Evolutionary conservation across 441 rosid species (phyloP).

Genomic region (Raphanus hybrid): DNA sequence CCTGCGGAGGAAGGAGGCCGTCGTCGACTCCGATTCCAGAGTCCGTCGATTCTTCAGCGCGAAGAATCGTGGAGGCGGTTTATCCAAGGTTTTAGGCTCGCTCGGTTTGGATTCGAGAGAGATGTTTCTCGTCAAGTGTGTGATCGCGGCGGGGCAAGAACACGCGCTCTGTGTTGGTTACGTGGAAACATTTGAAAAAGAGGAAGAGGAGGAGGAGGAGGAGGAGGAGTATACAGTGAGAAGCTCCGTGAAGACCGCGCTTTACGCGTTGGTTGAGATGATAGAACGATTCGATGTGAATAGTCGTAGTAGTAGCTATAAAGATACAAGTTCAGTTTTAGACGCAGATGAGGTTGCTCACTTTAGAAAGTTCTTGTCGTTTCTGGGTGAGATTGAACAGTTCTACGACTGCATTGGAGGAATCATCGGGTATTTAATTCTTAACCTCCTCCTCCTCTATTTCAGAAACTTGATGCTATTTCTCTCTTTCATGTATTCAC

Average conservation of each 20-base stretch:
- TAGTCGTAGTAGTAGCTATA: slow-evolving; percentile 33
- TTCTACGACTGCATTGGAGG: slow-evolving; percentile 96
- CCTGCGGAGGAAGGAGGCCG: slow-evolving; percentile 44
- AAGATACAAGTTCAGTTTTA: slow-evolving; percentile 39
- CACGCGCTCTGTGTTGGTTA: slow-evolving; percentile 60
- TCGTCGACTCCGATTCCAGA: slow-evolving; percentile 56
- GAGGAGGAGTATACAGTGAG: slow-evolving; percentile 50
- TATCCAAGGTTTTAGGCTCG: slow-evolving; percentile 46
- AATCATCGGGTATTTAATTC: slow-evolving; percentile 69
- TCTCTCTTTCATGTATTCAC: slow-evolving; percentile 1
- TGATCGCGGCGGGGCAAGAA: slow-evolving; percentile 85
- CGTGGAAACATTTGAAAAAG: slow-evolving; percentile 42
- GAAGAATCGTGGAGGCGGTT: slow-evolving; percentile 32
- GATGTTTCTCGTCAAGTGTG: slow-evolving; percentile 67
- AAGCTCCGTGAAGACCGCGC: slow-evolving; percentile 63
- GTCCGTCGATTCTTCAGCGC: slow-evolving; percentile 57
- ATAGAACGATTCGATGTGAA: slow-evolving; percentile 70
- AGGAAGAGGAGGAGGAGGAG: slow-evolving; percentile 34
- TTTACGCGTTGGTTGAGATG: slow-evolving; percentile 71
- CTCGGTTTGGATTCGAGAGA: slow-evolving; percentile 53
- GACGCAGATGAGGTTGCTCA: slow-evolving; percentile 52
- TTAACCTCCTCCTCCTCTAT: background rate
- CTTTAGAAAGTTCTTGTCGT: slow-evolving; percentile 57
- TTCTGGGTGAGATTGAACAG: slow-evolving; percentile 63
- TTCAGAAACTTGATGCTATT: background rate